Evolutionary conservation across 441 rosid genomes (phyloP).

Genomic region (Euphorbia celastroides): DNA sequence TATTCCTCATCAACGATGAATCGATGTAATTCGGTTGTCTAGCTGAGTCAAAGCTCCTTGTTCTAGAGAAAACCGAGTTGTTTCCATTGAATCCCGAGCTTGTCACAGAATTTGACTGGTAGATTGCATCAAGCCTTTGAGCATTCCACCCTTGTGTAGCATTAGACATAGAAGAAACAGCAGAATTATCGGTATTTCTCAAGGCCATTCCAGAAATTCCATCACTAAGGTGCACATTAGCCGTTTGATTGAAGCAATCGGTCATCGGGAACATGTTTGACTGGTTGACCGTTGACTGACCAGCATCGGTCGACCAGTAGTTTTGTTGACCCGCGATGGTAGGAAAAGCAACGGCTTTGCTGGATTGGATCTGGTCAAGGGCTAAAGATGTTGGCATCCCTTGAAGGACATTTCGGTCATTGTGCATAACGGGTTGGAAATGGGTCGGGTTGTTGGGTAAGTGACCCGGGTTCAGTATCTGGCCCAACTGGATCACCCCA

Average conservation of each 20-base stretch:
- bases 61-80: conserved; percentile 29
- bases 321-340: conserved; percentile 30
- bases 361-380: conserved; percentile 48
- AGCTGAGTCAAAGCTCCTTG: conserved; percentile 30
- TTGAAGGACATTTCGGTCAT: conserved; percentile 44
- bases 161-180: conserved; percentile 15
- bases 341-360: conserved; percentile 28
- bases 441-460: conserved; percentile 25
- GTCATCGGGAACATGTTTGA: conserved; percentile 25
- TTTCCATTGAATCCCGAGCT: conserved; percentile 26
- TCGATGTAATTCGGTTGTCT: conserved; percentile 33
- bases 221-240: conserved; percentile 29
- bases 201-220: conserved; percentile 34
- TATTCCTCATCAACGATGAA: conserved; percentile 29
- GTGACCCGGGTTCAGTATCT: conserved; percentile 26
- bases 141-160: conserved; percentile 31
- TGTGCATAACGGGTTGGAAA: conserved; percentile 37
- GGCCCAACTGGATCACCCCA: conserved; percentile 39
- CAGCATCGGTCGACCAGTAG: conserved; percentile 44
- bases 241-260: conserved; percentile 29
- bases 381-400: conserved; percentile 59
- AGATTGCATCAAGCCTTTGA: conserved; percentile 24
- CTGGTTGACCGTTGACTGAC: conserved; percentile 30
- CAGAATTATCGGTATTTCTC: conserved; percentile 28
- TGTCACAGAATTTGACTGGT: conserved; percentile 24